Base-by-base conservation (phyloP, 225 moss, liverwort and hornwort genomes). In the Marchantia polymorpha region DNA sequence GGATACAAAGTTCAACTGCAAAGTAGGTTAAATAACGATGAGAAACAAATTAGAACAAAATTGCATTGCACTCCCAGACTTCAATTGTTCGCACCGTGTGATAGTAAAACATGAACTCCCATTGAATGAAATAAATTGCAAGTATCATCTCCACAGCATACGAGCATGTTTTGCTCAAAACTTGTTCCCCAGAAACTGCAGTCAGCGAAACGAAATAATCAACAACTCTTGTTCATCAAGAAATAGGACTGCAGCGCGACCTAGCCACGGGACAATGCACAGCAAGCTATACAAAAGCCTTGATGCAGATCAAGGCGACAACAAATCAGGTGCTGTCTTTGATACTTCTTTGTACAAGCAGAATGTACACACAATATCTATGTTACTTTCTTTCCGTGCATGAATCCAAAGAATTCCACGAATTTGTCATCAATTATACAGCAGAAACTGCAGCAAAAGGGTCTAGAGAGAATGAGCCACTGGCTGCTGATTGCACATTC, bases 11-110 rank as follows among this genome's bases (percentile, higher is more conserved):
- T n/a, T 12, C 11, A 71, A 71, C 71, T 71, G 71, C 71, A 71
- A 71, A 71, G 71, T 50, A 71, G 71, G 50, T 71, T 70, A 17
- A 70, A 50, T 70, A 50, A 50, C 71, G 25, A n/a, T n/a, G 49
- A 50, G 49, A 5, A 71, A 71, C 39, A 70, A 22, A 48, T 70
- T 10, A 70, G 70, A 47, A 11, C 48, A 20, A 17, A 71, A 71
- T 20, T 46, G n/a, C 49, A 22, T 50, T 22, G 39, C 51, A 49
- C 50, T 71, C 23, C 23, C 50, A 50, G 71, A 50, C 22, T 19
- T 2, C 22, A 47, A 48, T 19, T 16, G 15, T 69, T 47, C 10
- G 31, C 7, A 47, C 2, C 22, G 10, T 6, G n/a, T 22, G 61
- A 61, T 23, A 61, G 61, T 1, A 23, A 3, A 61, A 61, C 22